A percentile compares a stretch with the other conserved stretches of the same genome.
Evolutionary conservation across 2,329 filamentous ascomycete species (phyloP).

Genomic region (Fusarium avenaceum): DNA sequence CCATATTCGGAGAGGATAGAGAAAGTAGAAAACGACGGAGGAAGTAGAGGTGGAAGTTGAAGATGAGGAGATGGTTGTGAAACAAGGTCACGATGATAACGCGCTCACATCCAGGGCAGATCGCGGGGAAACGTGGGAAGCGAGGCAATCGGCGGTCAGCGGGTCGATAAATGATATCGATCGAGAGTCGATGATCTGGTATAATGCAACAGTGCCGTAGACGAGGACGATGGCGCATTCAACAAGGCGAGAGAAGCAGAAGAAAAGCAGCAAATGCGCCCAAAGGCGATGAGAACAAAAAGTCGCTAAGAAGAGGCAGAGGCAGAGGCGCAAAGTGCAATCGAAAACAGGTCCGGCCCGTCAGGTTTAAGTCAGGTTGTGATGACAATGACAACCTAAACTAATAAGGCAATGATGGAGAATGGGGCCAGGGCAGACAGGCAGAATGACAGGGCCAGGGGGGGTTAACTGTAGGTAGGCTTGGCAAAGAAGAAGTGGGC

Average conservation of each 20-base stretch:
- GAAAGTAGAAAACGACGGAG: background rate
- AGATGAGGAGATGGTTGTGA: slow-evolving; percentile 11
- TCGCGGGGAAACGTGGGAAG: slow-evolving; percentile 35
- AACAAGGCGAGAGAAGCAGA: background rate
- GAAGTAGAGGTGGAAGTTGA: background rate
- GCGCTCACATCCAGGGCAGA: slow-evolving; percentile 42
- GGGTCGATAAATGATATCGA: slow-evolving; percentile 22
- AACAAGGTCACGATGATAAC: slow-evolving; percentile 14
- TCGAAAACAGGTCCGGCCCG: slow-evolving; percentile 14
- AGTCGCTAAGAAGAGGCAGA: slow-evolving; percentile 9
- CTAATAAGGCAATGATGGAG: slow-evolving; percentile 17
- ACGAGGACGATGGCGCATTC: slow-evolving; percentile 39
- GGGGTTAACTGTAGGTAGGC: slow-evolving; percentile 11
- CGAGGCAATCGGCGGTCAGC: slow-evolving; percentile 45
- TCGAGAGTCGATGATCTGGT: slow-evolving; percentile 23
- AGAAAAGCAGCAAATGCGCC: slow-evolving; percentile 1
- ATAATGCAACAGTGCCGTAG: slow-evolving; percentile 19
- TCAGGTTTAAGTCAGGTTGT: slow-evolving; percentile 32
- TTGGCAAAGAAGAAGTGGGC: slow-evolving; percentile 39
- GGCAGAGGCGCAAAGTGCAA: slow-evolving; percentile 7
- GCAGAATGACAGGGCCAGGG: slow-evolving; percentile 18
- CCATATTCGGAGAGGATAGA: slow-evolving; percentile 39
- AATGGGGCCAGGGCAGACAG: slow-evolving; percentile 27
- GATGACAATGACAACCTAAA: slow-evolving; percentile 38
- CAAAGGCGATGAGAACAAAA: slow-evolving; percentile 19